phyloP scores from a whole-genome alignment of 495 filamentous ascomycete species.

The Tuber melanosporum region DNA sequence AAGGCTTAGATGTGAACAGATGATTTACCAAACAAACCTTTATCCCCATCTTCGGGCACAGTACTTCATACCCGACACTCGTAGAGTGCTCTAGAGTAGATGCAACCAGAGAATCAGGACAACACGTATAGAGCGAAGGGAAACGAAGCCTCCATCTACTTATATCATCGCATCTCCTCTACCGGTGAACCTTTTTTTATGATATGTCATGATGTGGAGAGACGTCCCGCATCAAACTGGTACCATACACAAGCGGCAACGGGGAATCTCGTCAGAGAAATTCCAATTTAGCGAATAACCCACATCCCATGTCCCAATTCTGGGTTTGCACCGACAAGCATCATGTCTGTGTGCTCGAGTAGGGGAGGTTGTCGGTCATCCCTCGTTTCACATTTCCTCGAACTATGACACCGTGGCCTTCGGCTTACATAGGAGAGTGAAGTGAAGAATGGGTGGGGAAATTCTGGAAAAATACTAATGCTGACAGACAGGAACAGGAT shows the following conservation, averaged over 20 bases:
- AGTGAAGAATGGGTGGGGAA: neutral
- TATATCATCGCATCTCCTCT: neutral
- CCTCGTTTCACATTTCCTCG: neutral
- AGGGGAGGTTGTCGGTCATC: neutral
- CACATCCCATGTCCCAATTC: neutral
- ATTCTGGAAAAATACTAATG: neutral
- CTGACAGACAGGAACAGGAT: neutral
- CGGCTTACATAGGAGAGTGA: neutral
- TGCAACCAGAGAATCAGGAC: neutral
- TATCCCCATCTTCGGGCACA: neutral
- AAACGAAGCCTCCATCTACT: neutral
- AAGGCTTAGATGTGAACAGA: neutral
- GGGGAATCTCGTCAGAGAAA: neutral
- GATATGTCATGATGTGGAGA: conserved; percentile 4
- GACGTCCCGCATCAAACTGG: neutral
- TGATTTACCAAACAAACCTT: neutral
- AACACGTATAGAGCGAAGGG: neutral
- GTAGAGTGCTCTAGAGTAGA: neutral
- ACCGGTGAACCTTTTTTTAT: neutral
- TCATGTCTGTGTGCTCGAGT: neutral
- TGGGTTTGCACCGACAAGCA: neutral
- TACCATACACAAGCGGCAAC: neutral
- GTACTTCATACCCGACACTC: neutral
- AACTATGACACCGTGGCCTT: conserved; percentile 2
- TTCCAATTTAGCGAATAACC: neutral